Base-by-base conservation (phyloP, 2,329 filamentous ascomycete genomes). In the Neurospora sp. region DNA sequence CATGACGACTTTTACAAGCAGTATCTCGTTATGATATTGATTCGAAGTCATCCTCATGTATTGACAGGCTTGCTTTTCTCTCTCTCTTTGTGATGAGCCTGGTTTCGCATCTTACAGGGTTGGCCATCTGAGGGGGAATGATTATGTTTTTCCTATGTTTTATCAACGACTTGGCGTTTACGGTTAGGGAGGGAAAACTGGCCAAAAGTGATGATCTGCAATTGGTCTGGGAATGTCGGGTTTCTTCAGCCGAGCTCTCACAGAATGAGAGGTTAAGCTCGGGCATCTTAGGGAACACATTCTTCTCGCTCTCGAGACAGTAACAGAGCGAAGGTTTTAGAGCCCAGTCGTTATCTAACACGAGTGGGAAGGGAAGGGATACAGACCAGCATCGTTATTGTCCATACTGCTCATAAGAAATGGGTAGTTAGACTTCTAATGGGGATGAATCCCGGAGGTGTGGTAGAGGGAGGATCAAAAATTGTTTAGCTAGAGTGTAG, bases 21-120 rank as follows among this genome's bases (percentile, higher is more conserved):
- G 69, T 74, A 75, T 75, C 70, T 73, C 70, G 73, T 69, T 74
- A 76, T 70, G 74, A 43, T 73, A 74, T 75, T 67, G 71, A 71
- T 74, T 75, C 69, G 15, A 57, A 57, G 71, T 71, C 73, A 73
- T 75, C 74, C 70, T 73, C 76, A 77, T 78, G 77, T 77, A 77
- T 74, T 74, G 75, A 77, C 78, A 78, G 77, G 70, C 71, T 73
- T 57, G 57, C 70, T 75, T 72, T 71, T 71, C 71, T 73, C 72
- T 57, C 19, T 52, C 52, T 57, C 12, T 17, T 28, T 6, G 12
- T 57, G 52, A 17, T 33, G 52, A 17, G 52, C 52, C 6, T 57
- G 23, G 52, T 57, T 17, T 28, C 52, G 12, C 52, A 33, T 57
- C 52, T 17, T 33, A 57, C 52, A 15, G 52, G 52, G 52, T 57